Percentiles rank a stretch among this genome's conserved stretches.
Evolutionary conservation across 139 green algal genomes (phyloP).

Genomic region (Deuterostichococcus epilithicus): DNA sequence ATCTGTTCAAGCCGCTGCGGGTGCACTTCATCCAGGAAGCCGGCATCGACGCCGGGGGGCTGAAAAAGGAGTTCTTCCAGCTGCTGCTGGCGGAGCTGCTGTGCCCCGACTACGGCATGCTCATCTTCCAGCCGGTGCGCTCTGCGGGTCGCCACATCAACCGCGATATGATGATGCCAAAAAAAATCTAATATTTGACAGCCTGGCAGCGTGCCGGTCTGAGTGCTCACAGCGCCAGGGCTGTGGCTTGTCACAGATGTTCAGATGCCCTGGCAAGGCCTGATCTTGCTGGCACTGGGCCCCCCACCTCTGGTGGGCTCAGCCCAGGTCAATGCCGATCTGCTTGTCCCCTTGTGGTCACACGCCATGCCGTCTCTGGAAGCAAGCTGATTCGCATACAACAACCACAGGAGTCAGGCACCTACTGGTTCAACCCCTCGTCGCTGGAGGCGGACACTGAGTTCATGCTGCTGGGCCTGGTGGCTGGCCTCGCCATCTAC

Average conservation of each 20-base stretch:
- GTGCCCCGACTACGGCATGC: constrained; percentile 83
- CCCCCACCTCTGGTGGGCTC: too few relatives aligned
- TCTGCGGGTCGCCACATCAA: too few relatives aligned
- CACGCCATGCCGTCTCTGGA: too few relatives aligned
- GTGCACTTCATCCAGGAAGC: constrained; percentile 97
- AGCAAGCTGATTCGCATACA: constrained; percentile 32
- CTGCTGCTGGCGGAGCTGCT: constrained; percentile 86
- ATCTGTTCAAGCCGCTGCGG: constrained; percentile 90
- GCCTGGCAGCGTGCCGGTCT: too few relatives aligned
- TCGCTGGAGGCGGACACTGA: constrained; percentile 64
- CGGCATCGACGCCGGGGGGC: constrained; percentile 85
- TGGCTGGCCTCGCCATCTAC: constrained; percentile 90
- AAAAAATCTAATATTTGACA: too few relatives aligned
- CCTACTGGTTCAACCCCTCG: constrained; percentile 79
- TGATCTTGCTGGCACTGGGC: too few relatives aligned
- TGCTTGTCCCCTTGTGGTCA: too few relatives aligned
- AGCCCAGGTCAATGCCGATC: too few relatives aligned
- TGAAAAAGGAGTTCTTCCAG: constrained; percentile 96
- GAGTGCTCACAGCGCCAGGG: too few relatives aligned
- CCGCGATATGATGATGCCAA: too few relatives aligned
- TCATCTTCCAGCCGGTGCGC: constrained; percentile 56
- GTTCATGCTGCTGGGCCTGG: constrained; percentile 83
- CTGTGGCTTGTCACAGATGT: too few relatives aligned
- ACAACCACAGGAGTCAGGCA: constrained; percentile 67
- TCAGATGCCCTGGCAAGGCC: too few relatives aligned